These are phyloP conservation scores for Solanum piurae DNA, from an alignment of 257 asterid genomes.

Conservation along the genomic window DNA sequence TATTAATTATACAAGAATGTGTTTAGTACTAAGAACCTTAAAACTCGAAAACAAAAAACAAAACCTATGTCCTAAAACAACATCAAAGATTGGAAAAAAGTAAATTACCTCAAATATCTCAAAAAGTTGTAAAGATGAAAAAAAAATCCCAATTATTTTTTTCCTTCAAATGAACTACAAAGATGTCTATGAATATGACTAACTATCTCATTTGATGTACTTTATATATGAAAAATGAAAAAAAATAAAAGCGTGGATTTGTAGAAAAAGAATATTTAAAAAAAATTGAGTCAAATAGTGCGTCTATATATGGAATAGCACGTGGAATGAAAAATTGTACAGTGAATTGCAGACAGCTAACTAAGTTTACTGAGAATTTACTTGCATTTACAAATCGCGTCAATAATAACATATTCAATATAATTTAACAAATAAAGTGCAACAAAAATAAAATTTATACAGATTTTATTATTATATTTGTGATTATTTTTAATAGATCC, in stretches of 20 bases:
- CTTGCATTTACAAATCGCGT: neutral
- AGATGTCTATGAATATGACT: neutral
- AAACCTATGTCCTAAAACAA: neutral
- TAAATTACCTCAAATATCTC: neutral
- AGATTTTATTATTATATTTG: too few species aligned
- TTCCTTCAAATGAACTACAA: neutral
- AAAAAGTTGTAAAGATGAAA: neutral
- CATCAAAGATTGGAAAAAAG: neutral
- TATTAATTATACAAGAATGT: neutral
- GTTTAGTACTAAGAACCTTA: neutral
- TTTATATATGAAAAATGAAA: neutral
- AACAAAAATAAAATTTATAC: accelerated
- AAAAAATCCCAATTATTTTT: neutral
- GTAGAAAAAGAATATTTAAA: neutral
- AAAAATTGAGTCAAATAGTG: conserved; percentile 11
- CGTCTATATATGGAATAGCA: conserved; percentile 21
- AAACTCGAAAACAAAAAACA: neutral
- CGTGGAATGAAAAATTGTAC: conserved; percentile 15
- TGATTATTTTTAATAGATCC: neutral
- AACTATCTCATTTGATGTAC: neutral
- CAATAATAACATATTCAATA: accelerated
- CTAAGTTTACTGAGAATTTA: neutral
- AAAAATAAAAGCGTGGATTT: neutral
- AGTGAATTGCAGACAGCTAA: neutral
- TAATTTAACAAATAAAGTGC: accelerated